phyloP scores from a whole-genome alignment of 2,329 filamentous ascomycete species.

The Pseudogymnoascus sp. region DNA sequence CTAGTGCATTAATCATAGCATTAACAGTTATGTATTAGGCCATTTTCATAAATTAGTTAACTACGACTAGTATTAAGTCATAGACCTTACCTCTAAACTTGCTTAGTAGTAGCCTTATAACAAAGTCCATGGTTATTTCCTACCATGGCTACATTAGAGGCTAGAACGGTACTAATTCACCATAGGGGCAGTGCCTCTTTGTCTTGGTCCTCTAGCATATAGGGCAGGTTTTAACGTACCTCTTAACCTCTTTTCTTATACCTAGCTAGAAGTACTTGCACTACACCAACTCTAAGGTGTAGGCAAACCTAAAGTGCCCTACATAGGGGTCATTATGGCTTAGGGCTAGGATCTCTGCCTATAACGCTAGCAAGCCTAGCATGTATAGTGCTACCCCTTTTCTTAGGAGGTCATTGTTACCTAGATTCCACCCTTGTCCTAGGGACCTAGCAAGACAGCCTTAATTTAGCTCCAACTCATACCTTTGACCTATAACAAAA shows the following conservation, averaged over 20 bases:
- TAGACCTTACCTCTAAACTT: background rate
- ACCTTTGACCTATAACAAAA: too few relatives aligned
- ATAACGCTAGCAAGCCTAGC: too few relatives aligned
- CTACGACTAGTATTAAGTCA: background rate
- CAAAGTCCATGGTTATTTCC: background rate
- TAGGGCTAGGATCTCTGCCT: too few relatives aligned
- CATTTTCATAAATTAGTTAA: background rate
- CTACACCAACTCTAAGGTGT: background rate
- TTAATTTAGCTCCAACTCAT: too few relatives aligned
- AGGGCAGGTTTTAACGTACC: background rate
- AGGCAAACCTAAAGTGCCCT: background rate
- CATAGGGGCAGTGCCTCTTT: background rate
- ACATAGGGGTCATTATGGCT: too few relatives aligned
- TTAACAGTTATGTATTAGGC: background rate
- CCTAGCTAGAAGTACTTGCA: background rate
- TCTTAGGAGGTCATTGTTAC: too few relatives aligned
- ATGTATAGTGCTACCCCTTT: too few relatives aligned
- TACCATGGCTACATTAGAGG: background rate
- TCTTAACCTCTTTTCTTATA: background rate
- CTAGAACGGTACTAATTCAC: background rate
- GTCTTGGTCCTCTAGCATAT: background rate
- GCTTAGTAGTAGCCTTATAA: background rate
- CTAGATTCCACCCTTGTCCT: too few relatives aligned
- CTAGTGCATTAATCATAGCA: background rate
- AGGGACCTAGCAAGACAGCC: too few relatives aligned